Evolutionary conservation across 23 red algal species (phyloP), one percentile per base, ranked within the genome.

Genomic region (Agarophyton chilense): DNA sequence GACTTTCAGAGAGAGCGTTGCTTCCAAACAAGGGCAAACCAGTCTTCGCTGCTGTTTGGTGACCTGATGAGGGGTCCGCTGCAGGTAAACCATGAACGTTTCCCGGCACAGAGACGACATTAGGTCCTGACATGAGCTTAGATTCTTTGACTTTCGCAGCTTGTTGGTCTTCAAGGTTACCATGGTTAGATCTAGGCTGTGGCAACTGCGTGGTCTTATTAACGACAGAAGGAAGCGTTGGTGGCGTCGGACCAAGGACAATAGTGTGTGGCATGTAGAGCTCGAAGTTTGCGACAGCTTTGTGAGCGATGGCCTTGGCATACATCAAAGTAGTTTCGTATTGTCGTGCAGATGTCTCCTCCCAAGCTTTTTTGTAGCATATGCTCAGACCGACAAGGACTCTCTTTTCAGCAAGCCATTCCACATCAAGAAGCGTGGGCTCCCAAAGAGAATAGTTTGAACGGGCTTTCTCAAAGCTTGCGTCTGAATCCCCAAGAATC

Each of bases 321-420:
- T 89, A 89, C 70, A 77, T 79, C 28, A 89, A 24, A 38, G 72
- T 89, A 25, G 85, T 71, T 46, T 66, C 53, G 26, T 73, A 89
- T 14, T 60, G 73, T 26, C 55, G 61, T 4, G 85, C 85, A 45
- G 85, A 51, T 7, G 85, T 89, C 45, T 52, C 51, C 6, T 31
- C 52, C 85, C 46, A 74, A 16, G 85, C 85, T 36, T 67, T 77
- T 19, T 60, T 52, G 39, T 73, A 73, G 39, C 47, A 89, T 63
- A 65, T 78, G 50, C 52, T 89, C 18, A 89, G 72, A 14, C 67
- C 71, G 29, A 66, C 13, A 26, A 89, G 67, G 2, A 89, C 85
- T 26, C 73, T 89, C 68, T 77, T 89, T 44, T 89, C 85, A 63
- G 67, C 85, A 42, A 77, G 34, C 85, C 85, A 89, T 41, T 89